Evolutionary conservation across 2,329 filamentous ascomycete species (phyloP).

Genomic region (Fusarium pilosicola): DNA sequence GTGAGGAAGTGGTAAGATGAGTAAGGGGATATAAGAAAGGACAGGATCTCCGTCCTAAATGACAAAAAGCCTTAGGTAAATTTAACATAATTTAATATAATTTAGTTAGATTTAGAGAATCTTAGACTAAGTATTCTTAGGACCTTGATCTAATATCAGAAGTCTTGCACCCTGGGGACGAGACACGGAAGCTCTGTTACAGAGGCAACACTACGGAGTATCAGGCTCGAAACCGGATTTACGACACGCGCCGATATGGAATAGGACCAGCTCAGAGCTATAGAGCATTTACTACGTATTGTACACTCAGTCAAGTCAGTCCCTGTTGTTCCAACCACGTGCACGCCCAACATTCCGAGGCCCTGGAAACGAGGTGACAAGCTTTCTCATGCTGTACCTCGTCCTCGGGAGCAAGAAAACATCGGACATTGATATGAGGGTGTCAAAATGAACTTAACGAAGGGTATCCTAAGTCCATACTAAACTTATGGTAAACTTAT

Average conservation of each 20-base stretch:
- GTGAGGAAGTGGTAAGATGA: neutral
- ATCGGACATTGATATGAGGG: neutral
- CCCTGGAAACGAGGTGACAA: neutral
- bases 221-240: neutral
- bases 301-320: neutral
- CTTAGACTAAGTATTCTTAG: too few relatives aligned
- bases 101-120: too few relatives aligned
- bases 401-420: neutral
- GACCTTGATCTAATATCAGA: too few relatives aligned
- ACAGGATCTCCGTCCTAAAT: neutral
- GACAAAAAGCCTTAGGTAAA: neutral
- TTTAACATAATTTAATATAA: too few relatives aligned
- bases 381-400: neutral
- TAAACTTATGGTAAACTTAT: neutral
- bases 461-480: neutral
- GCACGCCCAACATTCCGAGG: neutral
- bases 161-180: neutral
- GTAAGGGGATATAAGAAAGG: neutral
- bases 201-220: neutral
- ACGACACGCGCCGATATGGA: neutral
- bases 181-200: neutral
- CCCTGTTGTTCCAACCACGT: constrained; percentile 22
- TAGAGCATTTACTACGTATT: neutral
- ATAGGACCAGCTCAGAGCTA: neutral
- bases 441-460: neutral